phyloP scores from a whole-genome alignment of 306 rosid genomes.

The Medicago lupulina region DNA sequence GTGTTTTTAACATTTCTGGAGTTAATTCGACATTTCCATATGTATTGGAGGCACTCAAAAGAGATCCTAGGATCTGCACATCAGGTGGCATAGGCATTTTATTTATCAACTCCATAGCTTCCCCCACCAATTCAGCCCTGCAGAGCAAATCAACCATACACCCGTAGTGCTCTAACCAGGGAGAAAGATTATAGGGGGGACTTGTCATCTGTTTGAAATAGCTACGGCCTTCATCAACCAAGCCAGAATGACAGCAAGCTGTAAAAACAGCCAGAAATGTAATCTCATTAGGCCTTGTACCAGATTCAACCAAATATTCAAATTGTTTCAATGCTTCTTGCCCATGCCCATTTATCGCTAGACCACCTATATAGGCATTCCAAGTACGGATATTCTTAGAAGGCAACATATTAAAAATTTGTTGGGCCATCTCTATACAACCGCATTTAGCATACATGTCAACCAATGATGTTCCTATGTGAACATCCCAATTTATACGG shows the following conservation, averaged over 20 bases:
- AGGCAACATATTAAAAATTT: constrained; percentile 57
- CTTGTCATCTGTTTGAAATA: constrained; percentile 60
- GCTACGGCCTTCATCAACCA: constrained; percentile 70
- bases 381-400: constrained; percentile 69
- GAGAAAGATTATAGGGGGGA: constrained; percentile 54
- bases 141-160: constrained; percentile 85
- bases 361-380: constrained; percentile 75
- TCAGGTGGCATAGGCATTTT: constrained; percentile 88
- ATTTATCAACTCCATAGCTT: constrained; percentile 69
- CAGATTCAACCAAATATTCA: constrained; percentile 60
- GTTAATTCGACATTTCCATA: constrained; percentile 61
- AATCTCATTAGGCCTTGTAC: constrained; percentile 69
- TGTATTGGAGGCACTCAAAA: constrained; percentile 64
- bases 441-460: constrained; percentile 89
- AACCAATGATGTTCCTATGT: constrained; percentile 70
- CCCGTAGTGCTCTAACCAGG: constrained; percentile 77
- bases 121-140: constrained; percentile 68
- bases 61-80: constrained; percentile 74
- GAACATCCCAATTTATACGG: constrained; percentile 71
- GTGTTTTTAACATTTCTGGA: constrained; percentile 53
- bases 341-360: constrained; percentile 73
- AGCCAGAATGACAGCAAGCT: constrained; percentile 82
- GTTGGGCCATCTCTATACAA: constrained; percentile 62
- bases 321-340: constrained; percentile 60
- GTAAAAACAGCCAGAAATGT: constrained; percentile 78